Percentiles rank a stretch among this genome's conserved stretches.
Evolutionary conservation across 2,329 filamentous ascomycete genomes (phyloP).

Genomic region (Lanzia echinophila): DNA sequence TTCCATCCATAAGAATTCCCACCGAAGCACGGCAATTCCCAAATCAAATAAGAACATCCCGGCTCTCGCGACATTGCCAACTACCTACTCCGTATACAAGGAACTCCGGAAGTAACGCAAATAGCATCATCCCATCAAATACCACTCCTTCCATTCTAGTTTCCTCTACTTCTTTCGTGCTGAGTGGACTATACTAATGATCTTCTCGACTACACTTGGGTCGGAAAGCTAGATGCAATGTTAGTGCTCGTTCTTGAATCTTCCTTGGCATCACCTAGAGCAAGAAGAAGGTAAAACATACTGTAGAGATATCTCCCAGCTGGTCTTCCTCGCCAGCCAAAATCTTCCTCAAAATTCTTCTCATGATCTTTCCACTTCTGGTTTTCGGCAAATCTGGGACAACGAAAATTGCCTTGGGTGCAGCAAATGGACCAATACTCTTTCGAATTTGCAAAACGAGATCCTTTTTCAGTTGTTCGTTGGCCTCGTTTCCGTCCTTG

Average conservation of each 20-base stretch:
- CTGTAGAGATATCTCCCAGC: conserved; percentile 85
- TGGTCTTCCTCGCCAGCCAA: conserved; percentile 95
- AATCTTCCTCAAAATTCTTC: conserved; percentile 94
- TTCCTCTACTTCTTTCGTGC: conserved; percentile 24
- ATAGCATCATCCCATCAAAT: not conserved
- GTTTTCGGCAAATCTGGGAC: conserved; percentile 96
- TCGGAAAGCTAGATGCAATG: conserved; percentile 63
- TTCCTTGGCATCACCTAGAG: conserved; percentile 8
- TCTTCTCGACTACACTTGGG: conserved; percentile 80
- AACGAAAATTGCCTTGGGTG: conserved; percentile 86
- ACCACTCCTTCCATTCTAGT: not conserved
- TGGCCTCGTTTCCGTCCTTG: conserved; percentile 73
- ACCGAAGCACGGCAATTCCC: too few relatives aligned
- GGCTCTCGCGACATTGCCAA: conserved; percentile 9
- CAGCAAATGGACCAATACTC: conserved; percentile 95
- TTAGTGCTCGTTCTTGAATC: not conserved
- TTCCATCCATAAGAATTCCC: too few relatives aligned
- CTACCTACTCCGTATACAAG: not conserved
- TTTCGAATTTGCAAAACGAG: conserved; percentile 91
- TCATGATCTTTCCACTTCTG: conserved; percentile 97
- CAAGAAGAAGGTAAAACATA: conserved; percentile 32
- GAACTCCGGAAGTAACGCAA: not conserved
- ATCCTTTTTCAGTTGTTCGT: conserved; percentile 83
- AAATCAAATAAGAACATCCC: not conserved
- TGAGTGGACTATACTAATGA: conserved; percentile 64